Base-by-base conservation (phyloP, 116 monocot species). In the Phalaenopsis hybrid region DNA sequence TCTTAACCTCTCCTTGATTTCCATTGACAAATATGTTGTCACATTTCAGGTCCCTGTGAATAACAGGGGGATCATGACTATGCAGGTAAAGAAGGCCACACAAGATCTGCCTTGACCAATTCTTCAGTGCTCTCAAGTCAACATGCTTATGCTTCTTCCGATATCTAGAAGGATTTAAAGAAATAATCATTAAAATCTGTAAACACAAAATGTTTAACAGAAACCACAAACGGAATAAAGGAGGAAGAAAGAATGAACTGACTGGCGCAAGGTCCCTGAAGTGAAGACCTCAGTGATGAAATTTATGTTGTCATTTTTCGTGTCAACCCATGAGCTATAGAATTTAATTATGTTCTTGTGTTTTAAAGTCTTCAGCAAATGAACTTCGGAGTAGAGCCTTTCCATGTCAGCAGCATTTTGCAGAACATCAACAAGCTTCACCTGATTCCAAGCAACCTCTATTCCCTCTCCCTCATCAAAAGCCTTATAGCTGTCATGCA, bases 381-480 rank as follows among this genome's bases (percentile, higher is more conserved):
- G 92, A 44, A 95, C 86, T 74, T 95, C 95, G 4, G 95, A 92
- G 69, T 89, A 84, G 46, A 92, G 81, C 9, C 91, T 79, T 57
- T 92, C 92, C 74, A 88, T 23, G 50, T 89, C 92, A 0, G 88
- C 89, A 0, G 79, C 44, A 50, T 87, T 86, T 41, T 87, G 73
- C 8, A 86, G 72, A 43, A 95, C 73, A 80, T 92, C 88, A 9
- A 76, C 75, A n/a, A 92, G 80, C 82, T 92, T 95, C 59, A 92
- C 88, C 87, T 92, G 92, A 82, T 95, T 95, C 95, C 95, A 95
- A 21, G 95, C 95, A 31, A 92, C 90, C 72, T 95, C 95, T 73
- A 95, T 89, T 21, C 95, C 94, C 86, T 92, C 91, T 75, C 86
- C 81, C 73, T 90, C 84, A 84, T 95, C 92, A 86, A 95, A 92